phyloP scores from a whole-genome alignment of 768 basidiomycete genomes.

The Podaxis sp. region DNA sequence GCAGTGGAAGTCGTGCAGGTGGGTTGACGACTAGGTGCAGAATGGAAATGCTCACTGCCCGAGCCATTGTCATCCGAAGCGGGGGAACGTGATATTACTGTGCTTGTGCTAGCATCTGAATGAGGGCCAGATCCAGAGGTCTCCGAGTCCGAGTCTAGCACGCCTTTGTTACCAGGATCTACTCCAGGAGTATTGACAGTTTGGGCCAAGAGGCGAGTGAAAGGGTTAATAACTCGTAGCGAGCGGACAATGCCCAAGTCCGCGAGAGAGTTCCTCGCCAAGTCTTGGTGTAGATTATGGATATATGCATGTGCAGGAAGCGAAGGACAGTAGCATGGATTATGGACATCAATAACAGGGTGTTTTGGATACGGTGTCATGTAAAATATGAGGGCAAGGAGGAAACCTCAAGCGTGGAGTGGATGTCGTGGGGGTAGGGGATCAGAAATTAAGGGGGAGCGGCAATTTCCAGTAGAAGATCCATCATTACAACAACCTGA shows the following conservation, averaged over 20 bases:
- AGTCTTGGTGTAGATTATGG: conserved; percentile 38
- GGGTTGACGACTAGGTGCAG: not conserved
- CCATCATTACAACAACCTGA: conserved; percentile 4
- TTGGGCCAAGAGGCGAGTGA: conserved; percentile 32
- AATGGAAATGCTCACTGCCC: not conserved
- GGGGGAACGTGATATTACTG: not conserved
- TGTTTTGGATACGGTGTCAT: conserved; percentile 11
- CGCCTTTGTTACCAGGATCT: conserved; percentile 7
- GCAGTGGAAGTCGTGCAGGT: not conserved
- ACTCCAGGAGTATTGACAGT: conserved; percentile 20
- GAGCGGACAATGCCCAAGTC: conserved; percentile 16
- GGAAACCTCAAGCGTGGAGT: not conserved
- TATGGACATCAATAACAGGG: conserved; percentile 49
- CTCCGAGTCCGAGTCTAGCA: conserved; percentile 16
- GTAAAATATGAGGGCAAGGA: not conserved
- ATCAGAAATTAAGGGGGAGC: not conserved
- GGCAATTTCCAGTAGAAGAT: conserved; percentile 1
- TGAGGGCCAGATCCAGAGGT: conserved; percentile 7
- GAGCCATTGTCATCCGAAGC: not conserved
- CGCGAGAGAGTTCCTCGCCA: conserved; percentile 21
- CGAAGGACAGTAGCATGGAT: conserved; percentile 59
- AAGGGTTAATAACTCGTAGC: conserved; percentile 25
- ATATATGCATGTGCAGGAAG: conserved; percentile 48
- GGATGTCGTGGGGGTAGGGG: not conserved
- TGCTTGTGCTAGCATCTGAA: not conserved